Evolutionary conservation across 225 moss, liverwort and hornwort genomes (phyloP), one percentile per base, ranked within the genome.

Genomic region (Pleurozium schreberi): DNA sequence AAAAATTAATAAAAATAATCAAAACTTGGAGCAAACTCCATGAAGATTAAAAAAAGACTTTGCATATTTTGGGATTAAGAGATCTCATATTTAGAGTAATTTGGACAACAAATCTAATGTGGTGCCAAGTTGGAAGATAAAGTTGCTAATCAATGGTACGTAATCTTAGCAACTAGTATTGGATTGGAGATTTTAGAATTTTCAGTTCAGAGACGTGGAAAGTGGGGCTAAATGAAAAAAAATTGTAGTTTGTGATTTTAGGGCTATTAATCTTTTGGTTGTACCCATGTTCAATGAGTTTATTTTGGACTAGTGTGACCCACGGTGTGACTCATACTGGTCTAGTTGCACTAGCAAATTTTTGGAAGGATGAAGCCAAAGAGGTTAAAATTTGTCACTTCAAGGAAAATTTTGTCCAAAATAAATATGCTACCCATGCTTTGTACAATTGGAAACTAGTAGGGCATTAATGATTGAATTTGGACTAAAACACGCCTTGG

Each of bases 151-250:
- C 67, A 67, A 38, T 67, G 22, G 64, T 65, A 9, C 2, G 16
- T 34, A 65, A 18, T 18, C 18, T 64, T 74, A 50, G 8, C 34
- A 52, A 52, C 55, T 55, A 61, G 6, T 38, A 2, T 6, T 53
- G 4, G 15, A 38, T 38, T 55, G 15, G 16, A 78, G 4, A 38
- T 25, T 78, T 16, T n/a, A 38, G 16, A 78, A n/a, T 6, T 78
- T 55, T 38, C 0, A 10, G 2, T 55, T 1, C 0, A 38, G 0
- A 26, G 2, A 6, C n/a, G 5, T 78, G 0, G 25, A 55, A 2
- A 0, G 2, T 38, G 3, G 38, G 15, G 2, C 16, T 26, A 10
- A 25, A 38, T 78, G 1, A 38, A 55, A 52, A 22, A 2, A 23
- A 9, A 14, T 1, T 0, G 10, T 25, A 55, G 38, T 38, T 36